Base-by-base conservation (phyloP, 257 asterid genomes). In the Perilla frutescens region DNA sequence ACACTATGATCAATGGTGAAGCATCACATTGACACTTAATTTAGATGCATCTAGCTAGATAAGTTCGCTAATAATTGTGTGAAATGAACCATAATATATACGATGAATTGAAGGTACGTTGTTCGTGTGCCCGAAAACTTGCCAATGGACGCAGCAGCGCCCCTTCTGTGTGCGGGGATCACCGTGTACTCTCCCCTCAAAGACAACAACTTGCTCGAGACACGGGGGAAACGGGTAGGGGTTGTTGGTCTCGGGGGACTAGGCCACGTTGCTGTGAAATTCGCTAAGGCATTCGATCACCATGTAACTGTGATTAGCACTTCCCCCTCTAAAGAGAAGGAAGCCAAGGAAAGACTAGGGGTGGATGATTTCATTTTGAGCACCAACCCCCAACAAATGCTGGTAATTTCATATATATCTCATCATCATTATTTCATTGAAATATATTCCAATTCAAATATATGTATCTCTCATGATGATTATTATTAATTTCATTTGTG, bases 131-230 rank as follows among this genome's bases (percentile, higher is more conserved):
- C 98, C 1, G 91, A 88, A 0, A 88, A 60, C 83, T 66, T 92
- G 78, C 57, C 97, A 0, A 86, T 92, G 98, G 92, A 88, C 31
- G 96, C 94, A 5, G 96, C 96, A 8, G 98, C 98, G 3, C 98
- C 98, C 0, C 71, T 92, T n/a, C 79, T 91, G 0, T 89, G 97
- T 44, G 97, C 93, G 0, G 97, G 97, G 47, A 79, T 88, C 8
- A 91, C 97, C 0, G 96, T 90, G 40, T 91, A 78, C 71, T 6
- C 84, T 51, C 96, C 97, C 0, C 56, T 89, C 85, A 91, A 90
- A 73, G 97, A 89, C 49, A 68, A 77, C 67, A 83, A 84, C 7
- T 78, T 91, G 83, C 31, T 89, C 64, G 85, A 81, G 7, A 49
- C 81, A 2, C 6, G 11, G 1, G 85, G 85, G 50, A 88, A 87